phyloP scores from a whole-genome alignment of 2,329 filamentous ascomycete species.

The Basipetospora chlamydospora region DNA sequence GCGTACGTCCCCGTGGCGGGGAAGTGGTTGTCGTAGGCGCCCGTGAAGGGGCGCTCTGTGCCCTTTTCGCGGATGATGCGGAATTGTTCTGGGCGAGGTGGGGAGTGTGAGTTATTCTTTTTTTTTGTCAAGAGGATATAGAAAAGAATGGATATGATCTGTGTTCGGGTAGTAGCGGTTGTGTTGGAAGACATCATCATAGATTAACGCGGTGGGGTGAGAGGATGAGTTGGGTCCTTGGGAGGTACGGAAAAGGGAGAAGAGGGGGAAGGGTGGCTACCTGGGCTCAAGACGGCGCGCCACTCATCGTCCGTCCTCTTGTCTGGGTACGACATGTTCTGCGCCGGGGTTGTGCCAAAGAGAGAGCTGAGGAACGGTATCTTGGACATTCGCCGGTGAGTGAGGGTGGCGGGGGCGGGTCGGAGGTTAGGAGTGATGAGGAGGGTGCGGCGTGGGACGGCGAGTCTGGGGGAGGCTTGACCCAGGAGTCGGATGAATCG shows the following conservation, averaged over 20 bases:
- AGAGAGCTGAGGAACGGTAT: slow-evolving; percentile 68
- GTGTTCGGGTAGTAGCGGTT: neutral
- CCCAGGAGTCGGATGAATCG: too few relatives aligned
- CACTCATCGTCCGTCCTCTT: slow-evolving; percentile 73
- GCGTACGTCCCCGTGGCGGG: slow-evolving; percentile 64
- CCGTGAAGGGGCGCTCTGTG: slow-evolving; percentile 68
- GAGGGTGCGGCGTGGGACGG: neutral
- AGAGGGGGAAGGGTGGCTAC: slow-evolving; percentile 16
- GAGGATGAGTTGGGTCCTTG: neutral
- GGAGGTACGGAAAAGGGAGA: neutral
- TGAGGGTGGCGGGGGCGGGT: too few relatives aligned
- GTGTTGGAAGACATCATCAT: neutral
- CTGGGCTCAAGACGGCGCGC: slow-evolving; percentile 62
- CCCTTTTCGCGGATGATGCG: slow-evolving; percentile 83
- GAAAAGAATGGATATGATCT: too few relatives aligned
- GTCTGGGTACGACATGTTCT: slow-evolving; percentile 57
- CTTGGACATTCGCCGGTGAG: slow-evolving; percentile 49
- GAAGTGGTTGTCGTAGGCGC: slow-evolving; percentile 78
- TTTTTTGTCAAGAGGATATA: neutral
- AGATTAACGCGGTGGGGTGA: neutral
- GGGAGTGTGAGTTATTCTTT: too few relatives aligned
- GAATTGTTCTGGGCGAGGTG: slow-evolving; percentile 74
- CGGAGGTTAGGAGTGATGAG: neutral
- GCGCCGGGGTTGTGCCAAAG: slow-evolving; percentile 28
- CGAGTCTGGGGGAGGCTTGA: neutral